These are phyloP conservation scores for Trichoderma hamatum DNA, from an alignment of 2,329 filamentous ascomycete genomes.

Conservation along the genomic window DNA sequence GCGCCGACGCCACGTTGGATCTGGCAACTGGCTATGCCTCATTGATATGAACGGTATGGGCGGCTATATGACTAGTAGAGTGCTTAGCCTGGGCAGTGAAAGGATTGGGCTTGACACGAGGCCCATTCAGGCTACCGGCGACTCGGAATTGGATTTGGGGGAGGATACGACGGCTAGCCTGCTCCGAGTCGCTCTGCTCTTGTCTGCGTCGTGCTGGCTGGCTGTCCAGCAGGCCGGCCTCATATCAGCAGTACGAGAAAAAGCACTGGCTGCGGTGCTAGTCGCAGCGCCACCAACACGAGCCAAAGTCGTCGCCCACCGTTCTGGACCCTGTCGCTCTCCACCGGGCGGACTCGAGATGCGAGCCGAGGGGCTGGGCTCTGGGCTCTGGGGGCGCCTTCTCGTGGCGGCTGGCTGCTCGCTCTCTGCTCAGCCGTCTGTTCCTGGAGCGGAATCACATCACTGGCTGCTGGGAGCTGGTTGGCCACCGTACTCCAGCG, in stretches of 20 bases:
- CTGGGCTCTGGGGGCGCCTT: background rate
- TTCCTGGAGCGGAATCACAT: conserved; percentile 5
- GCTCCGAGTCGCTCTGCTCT: too few relatives aligned
- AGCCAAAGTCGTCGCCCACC: conserved; percentile 5
- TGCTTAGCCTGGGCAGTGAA: background rate
- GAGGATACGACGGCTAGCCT: conserved; percentile 1
- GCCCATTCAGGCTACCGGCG: conserved; percentile 9
- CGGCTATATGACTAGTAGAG: background rate
- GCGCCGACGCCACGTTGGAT: conserved; percentile 18
- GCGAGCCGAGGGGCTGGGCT: conserved; percentile 1
- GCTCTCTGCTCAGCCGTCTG: background rate
- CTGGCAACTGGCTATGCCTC: conserved; percentile 9
- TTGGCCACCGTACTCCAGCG: conserved; percentile 28
- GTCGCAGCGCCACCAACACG: conserved; percentile 17
- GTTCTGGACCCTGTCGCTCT: conserved; percentile 20
- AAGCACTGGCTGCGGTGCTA: background rate
- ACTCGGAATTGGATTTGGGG: conserved; percentile 16
- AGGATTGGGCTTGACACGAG: conserved; percentile 9
- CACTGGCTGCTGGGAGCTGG: conserved; percentile 12
- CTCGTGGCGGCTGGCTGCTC: background rate
- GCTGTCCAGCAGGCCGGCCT: background rate
- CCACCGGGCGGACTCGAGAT: conserved; percentile 7
- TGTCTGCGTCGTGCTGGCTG: too few relatives aligned
- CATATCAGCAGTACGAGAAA: background rate
- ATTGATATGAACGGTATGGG: background rate